phyloP scores from a whole-genome alignment of 2,329 filamentous ascomycete species.

The Aphanoascus verrucosus region DNA sequence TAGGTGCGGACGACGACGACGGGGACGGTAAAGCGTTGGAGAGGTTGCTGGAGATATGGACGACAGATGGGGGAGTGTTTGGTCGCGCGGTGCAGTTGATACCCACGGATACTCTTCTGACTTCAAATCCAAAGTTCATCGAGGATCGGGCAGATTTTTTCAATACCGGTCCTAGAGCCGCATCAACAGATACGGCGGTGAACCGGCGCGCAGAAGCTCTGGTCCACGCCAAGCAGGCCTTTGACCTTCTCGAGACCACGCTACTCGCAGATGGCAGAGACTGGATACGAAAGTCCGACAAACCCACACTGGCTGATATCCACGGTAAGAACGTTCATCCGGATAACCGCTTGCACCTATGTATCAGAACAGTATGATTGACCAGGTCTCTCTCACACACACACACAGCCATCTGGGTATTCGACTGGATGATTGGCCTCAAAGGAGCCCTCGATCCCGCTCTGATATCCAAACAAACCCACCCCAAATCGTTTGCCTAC shows the following conservation, averaged over 20 bases:
- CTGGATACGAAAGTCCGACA: conserved; percentile 49
- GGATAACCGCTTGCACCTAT: background rate
- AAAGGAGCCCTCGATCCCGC: conserved; percentile 46
- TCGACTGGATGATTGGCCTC: conserved; percentile 54
- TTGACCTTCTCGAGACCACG: conserved; percentile 51
- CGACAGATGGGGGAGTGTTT: conserved; percentile 50
- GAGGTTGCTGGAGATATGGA: conserved; percentile 47
- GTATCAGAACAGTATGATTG: background rate
- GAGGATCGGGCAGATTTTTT: conserved; percentile 45
- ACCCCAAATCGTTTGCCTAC: conserved; percentile 55
- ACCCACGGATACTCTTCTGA: conserved; percentile 44
- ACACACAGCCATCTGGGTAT: conserved; percentile 49
- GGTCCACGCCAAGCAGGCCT: conserved; percentile 43
- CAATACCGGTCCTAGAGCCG: conserved; percentile 29
- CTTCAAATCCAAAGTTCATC: conserved; percentile 49
- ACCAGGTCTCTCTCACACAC: conserved; percentile 6
- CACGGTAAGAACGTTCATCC: conserved; percentile 38
- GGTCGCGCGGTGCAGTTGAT: conserved; percentile 43
- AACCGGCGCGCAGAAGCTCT: conserved; percentile 46
- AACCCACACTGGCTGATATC: conserved; percentile 54
- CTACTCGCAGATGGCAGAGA: conserved; percentile 55
- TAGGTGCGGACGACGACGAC: conserved; percentile 29
- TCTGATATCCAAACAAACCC: conserved; percentile 42
- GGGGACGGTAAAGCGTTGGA: conserved; percentile 40
- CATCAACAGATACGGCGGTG: conserved; percentile 31